Evolutionary conservation across 306 rosid genomes (phyloP), one percentile per base, ranked within the genome.

Genomic region (Macrotyloma uniflorum): DNA sequence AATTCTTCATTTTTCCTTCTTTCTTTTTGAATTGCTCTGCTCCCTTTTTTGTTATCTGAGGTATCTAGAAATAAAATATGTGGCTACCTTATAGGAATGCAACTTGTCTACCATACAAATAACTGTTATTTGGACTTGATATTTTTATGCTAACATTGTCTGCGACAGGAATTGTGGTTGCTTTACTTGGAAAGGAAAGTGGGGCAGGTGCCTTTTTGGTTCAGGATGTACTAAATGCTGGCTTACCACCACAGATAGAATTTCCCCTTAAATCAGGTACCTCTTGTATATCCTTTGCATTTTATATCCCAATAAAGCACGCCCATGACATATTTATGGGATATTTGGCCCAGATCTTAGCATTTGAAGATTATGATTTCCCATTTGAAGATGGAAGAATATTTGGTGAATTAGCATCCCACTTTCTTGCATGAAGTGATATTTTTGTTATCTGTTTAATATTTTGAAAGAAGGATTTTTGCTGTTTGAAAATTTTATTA

Each of bases 211-310:
- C 89, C 36, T 95, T 95, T 79, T 71, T 85, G 86, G 98, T 93
- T 69, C 84, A 42, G 50, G 98, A 93, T 74, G 86, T 95, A 74
- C 89, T 95, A n/a, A 96, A 93, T 81, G 94, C 97, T 70, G 99
- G 89, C 89, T 89, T 95, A 69, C 93, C 99, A 40, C 95, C 96
- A 4, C 98, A 93, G 87, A 92, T 85, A 81, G 91, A 89, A 67
- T 57, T 72, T 67, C 91, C 96, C n/a, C 89, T 87, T 78, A 82
- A 83, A 79, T 82, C 92, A 85, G 83, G 98, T 93, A 92, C 66
- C 9, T 26, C 49, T 82, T 30, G 42, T 63, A 71, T 64, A 45
- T 67, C 70, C 33, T 70, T 69, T 80, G 40, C 80, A 59, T 40
- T 30, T 80, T 84, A 50, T 70, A 68, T 81, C 51, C 11, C 72